phyloP scores from a whole-genome alignment of 2,329 filamentous ascomycete genomes.

The Cercospora sp. region DNA sequence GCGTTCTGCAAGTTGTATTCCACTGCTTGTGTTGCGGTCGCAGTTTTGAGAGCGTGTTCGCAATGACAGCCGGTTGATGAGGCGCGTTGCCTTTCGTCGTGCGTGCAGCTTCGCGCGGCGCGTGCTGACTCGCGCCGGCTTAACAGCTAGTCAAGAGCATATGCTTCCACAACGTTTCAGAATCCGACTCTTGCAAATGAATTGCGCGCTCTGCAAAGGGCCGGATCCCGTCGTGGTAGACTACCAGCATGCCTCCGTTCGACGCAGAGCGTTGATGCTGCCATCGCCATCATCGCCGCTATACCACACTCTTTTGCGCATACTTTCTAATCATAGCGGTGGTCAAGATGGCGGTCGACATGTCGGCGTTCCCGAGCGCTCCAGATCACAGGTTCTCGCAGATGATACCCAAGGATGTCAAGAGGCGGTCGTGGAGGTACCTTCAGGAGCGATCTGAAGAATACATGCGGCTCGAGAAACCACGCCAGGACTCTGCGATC shows the following conservation, averaged over 20 bases:
- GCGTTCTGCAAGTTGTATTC: background rate
- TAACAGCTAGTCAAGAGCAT: slow-evolving; percentile 5
- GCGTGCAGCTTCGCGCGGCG: background rate
- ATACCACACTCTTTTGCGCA: slow-evolving; percentile 2
- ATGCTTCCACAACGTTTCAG: slow-evolving; percentile 1
- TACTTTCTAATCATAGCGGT: background rate
- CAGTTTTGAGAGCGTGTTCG: background rate
- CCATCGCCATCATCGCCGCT: background rate
- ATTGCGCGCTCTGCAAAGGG: background rate
- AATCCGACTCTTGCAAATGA: slow-evolving; percentile 4
- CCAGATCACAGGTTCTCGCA: background rate
- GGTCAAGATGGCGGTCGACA: slow-evolving; percentile 9
- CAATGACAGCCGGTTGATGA: background rate
- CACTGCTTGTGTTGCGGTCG: background rate
- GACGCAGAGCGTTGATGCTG: background rate
- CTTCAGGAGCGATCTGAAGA: background rate
- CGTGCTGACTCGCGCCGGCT: background rate
- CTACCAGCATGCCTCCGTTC: background rate
- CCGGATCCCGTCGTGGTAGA: background rate
- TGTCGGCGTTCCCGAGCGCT: slow-evolving; percentile 4
- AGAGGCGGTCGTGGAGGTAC: slow-evolving; percentile 7
- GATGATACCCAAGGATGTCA: slow-evolving; percentile 10
- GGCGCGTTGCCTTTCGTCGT: background rate
- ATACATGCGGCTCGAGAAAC: background rate
- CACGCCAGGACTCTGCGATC: slow-evolving; percentile 12